Conservation (phyloP, 1,284 basidiomycete species). For the Ustilago loliicola region DNA sequence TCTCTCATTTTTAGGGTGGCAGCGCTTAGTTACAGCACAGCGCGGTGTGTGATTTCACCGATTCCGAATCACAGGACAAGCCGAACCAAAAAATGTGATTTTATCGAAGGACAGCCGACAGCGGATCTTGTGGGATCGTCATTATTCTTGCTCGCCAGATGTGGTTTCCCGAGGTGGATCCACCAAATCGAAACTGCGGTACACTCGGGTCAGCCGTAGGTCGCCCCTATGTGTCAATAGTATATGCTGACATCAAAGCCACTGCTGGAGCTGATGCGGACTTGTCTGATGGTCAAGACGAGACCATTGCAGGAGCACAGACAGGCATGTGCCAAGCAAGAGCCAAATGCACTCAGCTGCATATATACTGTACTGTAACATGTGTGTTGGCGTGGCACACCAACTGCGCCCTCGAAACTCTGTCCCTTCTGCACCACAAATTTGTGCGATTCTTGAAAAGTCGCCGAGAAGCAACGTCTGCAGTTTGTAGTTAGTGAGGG, state of each 20-base stretch:
- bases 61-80: neutral
- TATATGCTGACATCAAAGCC: neutral
- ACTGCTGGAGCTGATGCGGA: neutral
- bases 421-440: slow-evolving; percentile 2
- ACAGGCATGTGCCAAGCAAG: neutral
- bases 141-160: slow-evolving; percentile 6
- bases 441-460: neutral
- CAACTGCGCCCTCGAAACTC: slow-evolving; percentile 1
- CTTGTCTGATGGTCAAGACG: neutral
- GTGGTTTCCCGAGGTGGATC: slow-evolving; percentile 8
- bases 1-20: slow-evolving; percentile 8
- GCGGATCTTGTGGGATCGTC: neutral
- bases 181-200: neutral
- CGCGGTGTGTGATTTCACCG: slow-evolving; percentile 10
- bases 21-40: neutral
- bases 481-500: neutral
- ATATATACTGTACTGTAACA: neutral
- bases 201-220: neutral
- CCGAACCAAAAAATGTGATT: neutral
- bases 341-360: neutral
- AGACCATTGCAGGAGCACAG: neutral
- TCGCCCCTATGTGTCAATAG: neutral
- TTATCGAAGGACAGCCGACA: slow-evolving; percentile 4
- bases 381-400: slow-evolving; percentile 1
- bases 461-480: neutral